Evolutionary conservation across 768 basidiomycete species (phyloP).

Genomic region (Lentinula detonsa): DNA sequence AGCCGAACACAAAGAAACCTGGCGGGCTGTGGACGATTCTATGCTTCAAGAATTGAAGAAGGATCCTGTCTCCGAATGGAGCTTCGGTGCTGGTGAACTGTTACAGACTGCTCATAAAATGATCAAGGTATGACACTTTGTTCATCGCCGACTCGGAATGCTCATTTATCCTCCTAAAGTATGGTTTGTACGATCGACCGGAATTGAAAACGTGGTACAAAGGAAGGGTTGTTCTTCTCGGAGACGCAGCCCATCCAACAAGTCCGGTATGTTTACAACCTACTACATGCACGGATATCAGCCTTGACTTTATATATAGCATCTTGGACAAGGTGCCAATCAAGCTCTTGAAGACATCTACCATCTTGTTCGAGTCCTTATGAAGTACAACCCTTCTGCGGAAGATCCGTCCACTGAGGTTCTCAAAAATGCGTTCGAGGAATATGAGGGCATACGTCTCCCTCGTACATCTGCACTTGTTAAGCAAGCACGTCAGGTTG

Average conservation of each 20-base stretch:
- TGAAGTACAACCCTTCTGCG: conserved; percentile 21
- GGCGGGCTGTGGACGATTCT: conserved; percentile 28
- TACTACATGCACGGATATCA: not conserved
- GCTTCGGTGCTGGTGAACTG: conserved; percentile 13
- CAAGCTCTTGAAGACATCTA: conserved; percentile 38
- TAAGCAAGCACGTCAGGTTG: conserved; percentile 24
- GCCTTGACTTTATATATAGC: conserved; percentile 17
- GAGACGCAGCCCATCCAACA: conserved; percentile 42
- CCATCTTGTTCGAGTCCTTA: conserved; percentile 26
- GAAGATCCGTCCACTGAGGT: conserved; percentile 18
- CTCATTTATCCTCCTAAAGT: conserved; percentile 17
- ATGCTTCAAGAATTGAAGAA: conserved; percentile 7
- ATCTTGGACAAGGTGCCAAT: conserved; percentile 41
- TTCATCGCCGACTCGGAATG: not conserved
- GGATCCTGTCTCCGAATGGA: conserved; percentile 9
- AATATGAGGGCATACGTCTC: conserved; percentile 29
- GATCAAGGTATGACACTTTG: conserved; percentile 11
- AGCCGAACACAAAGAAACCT: conserved; percentile 31
- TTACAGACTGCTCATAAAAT: conserved; percentile 10
- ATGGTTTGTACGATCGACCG: conserved; percentile 37
- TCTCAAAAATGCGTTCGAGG: conserved; percentile 23
- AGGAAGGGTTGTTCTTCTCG: conserved; percentile 34
- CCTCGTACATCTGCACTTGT: conserved; percentile 29
- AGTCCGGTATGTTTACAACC: conserved; percentile 29
- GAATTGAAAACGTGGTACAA: conserved; percentile 33